Conservation (phyloP, 148 eudicot genomes). For the Vaccinium myrtillus region DNA sequence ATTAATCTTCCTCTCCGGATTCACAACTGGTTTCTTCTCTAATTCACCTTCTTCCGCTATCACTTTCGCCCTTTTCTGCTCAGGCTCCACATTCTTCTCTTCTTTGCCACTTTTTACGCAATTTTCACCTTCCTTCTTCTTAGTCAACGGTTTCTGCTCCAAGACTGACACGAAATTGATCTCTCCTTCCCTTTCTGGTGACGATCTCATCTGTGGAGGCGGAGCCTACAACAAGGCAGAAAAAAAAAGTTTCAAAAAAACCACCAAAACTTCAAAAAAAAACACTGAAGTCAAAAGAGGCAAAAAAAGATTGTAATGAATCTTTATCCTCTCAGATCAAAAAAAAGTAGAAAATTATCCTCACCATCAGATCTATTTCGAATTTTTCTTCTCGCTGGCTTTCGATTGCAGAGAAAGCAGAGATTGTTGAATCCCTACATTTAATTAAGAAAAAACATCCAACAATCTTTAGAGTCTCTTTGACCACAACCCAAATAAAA, state of each 20-base stretch:
- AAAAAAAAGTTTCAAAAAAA: neutral
- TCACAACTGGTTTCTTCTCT: conserved; percentile 17
- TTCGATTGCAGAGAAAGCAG: conserved; percentile 39
- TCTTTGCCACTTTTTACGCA: conserved; percentile 25
- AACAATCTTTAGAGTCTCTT: neutral
- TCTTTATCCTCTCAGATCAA: conserved; percentile 17
- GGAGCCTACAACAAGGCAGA: conserved; percentile 51
- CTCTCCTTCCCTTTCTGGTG: conserved; percentile 64
- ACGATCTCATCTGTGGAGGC: conserved; percentile 64
- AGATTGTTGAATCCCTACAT: conserved; percentile 33
- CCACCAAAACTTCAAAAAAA: neutral
- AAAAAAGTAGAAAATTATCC: conserved; percentile 13
- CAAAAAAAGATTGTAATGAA: neutral
- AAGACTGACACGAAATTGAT: conserved; percentile 25
- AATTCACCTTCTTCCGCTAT: conserved; percentile 27
- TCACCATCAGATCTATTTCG: conserved; percentile 96
- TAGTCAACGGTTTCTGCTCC: conserved; percentile 37
- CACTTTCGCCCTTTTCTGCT: conserved; percentile 30
- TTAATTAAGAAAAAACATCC: conserved; percentile 1
- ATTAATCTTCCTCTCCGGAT: conserved; percentile 32
- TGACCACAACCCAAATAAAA: neutral
- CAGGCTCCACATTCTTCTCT: conserved; percentile 33
- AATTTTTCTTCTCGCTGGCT: conserved; percentile 61
- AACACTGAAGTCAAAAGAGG: neutral
- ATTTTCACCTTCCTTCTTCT: conserved; percentile 27